phyloP scores from a whole-genome alignment of 371 early-diverging fungal species.

The Mortierella sp. region DNA sequence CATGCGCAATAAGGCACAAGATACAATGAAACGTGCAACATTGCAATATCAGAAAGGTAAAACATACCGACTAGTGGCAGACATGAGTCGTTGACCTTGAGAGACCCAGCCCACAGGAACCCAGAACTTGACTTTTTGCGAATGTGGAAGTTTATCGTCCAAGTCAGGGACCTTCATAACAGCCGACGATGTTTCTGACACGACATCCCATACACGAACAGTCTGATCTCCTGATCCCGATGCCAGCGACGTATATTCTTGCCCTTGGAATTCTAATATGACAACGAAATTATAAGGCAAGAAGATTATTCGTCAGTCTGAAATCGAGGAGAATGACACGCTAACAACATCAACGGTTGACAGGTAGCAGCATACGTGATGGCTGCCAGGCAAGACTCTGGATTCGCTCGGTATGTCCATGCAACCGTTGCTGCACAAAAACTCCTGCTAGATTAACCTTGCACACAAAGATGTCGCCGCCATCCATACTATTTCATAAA shows the following conservation, averaged over 20 bases:
- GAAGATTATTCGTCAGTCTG: too few species aligned
- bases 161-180: constrained; percentile 25
- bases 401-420: constrained; percentile 43
- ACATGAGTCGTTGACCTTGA: constrained; percentile 26
- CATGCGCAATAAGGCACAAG: not conserved
- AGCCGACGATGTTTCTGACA: constrained; percentile 19
- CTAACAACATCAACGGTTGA: not conserved
- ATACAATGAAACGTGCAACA: not conserved
- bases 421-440: constrained; percentile 26
- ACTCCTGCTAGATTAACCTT: constrained; percentile 17
- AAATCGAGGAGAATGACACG: not conserved
- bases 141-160: constrained; percentile 4
- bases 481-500: constrained; percentile 29
- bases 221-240: constrained; percentile 61
- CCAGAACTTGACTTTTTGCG: constrained; percentile 32
- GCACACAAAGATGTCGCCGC: constrained; percentile 45
- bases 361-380: constrained; percentile 8
- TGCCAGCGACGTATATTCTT: constrained; percentile 34
- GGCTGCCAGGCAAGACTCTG: constrained; percentile 48
- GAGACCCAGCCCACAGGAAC: constrained; percentile 45
- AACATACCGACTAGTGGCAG: constrained; percentile 38
- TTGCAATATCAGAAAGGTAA: not conserved
- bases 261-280: not conserved
- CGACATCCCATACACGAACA: constrained; percentile 58
- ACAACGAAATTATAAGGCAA: not conserved